Evolutionary conservation across 129 eudicot genomes (phyloP).

Genomic region (Centaurea solstitialis): DNA sequence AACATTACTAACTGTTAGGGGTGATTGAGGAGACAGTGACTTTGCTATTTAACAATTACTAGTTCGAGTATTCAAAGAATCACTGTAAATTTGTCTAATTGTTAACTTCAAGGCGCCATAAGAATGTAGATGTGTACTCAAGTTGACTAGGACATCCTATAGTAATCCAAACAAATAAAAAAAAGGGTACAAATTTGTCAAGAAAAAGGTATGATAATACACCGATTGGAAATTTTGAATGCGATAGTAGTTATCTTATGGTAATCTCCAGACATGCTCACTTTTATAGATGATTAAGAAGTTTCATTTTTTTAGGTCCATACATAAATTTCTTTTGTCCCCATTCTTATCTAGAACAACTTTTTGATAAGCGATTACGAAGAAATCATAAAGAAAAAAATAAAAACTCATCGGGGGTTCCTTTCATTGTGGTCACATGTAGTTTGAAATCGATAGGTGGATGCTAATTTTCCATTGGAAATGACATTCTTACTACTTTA

Average conservation of each 20-base stretch:
- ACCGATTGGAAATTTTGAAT: not conserved
- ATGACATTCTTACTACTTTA: not conserved
- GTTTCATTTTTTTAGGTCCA: not conserved
- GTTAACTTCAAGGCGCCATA: not conserved
- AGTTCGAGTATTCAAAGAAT: not conserved
- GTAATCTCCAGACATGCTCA: not conserved
- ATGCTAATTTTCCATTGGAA: not conserved
- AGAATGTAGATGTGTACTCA: not conserved
- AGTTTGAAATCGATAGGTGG: not conserved
- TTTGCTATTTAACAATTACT: not conserved
- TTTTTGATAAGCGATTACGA: not conserved
- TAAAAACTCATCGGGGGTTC: not conserved
- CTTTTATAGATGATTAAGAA: not conserved
- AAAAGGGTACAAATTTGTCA: not conserved
- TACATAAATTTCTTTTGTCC: not conserved
- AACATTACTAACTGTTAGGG: not conserved
- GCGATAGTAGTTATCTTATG: not conserved
- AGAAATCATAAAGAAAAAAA: not conserved
- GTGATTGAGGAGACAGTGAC: not conserved
- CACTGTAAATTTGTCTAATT: not conserved
- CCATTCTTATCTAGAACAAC: not conserved
- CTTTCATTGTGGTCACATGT: not conserved
- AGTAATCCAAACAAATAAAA: not conserved
- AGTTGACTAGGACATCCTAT: not conserved
- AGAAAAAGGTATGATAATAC: not conserved